phyloP scores from a whole-genome alignment of 1,139 yeast species.

The Saccharomycopsis hybrid region DNA sequence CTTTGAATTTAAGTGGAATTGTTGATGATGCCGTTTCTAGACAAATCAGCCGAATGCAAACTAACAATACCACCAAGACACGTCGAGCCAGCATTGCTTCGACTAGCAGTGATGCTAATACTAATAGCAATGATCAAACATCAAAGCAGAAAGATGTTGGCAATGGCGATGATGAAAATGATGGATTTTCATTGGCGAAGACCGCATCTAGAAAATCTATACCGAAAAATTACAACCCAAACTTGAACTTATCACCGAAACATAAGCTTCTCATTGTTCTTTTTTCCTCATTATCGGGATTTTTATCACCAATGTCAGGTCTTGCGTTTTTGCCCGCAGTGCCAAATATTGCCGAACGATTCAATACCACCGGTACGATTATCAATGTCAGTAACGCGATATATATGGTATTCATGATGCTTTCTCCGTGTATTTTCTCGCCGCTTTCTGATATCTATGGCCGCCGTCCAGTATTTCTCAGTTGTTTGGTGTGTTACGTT shows the following conservation, averaged over 20 bases:
- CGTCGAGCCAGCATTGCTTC: not conserved
- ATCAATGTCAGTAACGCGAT: constrained; percentile 45
- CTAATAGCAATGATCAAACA: not conserved
- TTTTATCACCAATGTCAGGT: constrained; percentile 39
- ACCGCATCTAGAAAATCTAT: constrained; percentile 4
- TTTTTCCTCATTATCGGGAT: constrained; percentile 28
- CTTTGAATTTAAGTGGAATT: constrained; percentile 14
- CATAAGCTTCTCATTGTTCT: constrained; percentile 22
- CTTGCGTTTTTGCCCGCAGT: constrained; percentile 45
- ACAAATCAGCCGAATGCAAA: constrained; percentile 6
- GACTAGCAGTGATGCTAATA: not conserved
- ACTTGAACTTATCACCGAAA: constrained; percentile 7
- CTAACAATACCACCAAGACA: not conserved
- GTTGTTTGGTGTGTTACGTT: constrained; percentile 32
- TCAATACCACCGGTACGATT: constrained; percentile 40
- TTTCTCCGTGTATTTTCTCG: constrained; percentile 42
- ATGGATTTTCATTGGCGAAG: not conserved
- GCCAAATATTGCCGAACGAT: constrained; percentile 38
- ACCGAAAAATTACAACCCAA: constrained; percentile 20
- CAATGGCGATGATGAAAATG: no score
- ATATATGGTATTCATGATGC: constrained; percentile 44
- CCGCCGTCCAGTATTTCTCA: constrained; percentile 36
- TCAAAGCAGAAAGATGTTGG: not conserved
- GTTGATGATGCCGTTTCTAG: constrained; percentile 20
- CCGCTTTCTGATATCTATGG: constrained; percentile 49